A percentile compares a stretch with the other conserved stretches of the same genome.
Conservation (phyloP, 2,329 filamentous ascomycete species). For the Fusarium tuaranense region DNA sequence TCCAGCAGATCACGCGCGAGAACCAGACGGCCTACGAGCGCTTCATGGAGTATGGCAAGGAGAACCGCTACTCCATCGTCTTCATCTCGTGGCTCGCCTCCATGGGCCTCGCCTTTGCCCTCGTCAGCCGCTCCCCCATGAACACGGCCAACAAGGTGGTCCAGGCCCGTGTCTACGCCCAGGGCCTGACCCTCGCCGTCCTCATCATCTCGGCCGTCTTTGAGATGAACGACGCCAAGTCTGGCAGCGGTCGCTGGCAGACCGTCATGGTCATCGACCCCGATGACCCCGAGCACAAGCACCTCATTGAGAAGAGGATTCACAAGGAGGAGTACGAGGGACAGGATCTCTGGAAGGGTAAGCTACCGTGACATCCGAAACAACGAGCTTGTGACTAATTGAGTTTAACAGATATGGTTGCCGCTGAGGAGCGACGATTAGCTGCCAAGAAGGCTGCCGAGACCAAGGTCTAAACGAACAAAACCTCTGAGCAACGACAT, state of each 20-base stretch:
- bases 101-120: conserved; percentile 78
- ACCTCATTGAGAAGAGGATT: conserved; percentile 86
- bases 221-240: conserved; percentile 81
- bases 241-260: conserved; percentile 84
- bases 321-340: conserved; percentile 89
- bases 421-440: conserved; percentile 76
- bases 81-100: conserved; percentile 83
- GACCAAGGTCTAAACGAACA: conserved; percentile 36
- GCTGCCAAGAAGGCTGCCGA: conserved; percentile 52
- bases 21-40: conserved; percentile 69
- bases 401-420: conserved; percentile 76
- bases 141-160: conserved; percentile 87
- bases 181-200: conserved; percentile 87
- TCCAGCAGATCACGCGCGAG: conserved; percentile 65
- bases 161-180: conserved; percentile 93
- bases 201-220: conserved; percentile 85
- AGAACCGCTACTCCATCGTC: conserved; percentile 90
- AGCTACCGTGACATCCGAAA: conserved; percentile 42
- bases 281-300: conserved; percentile 84
- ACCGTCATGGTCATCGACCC: conserved; percentile 85
- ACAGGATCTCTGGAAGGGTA: conserved; percentile 93
- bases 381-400: conserved; percentile 17
- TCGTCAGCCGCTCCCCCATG: conserved; percentile 83
- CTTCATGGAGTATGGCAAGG: conserved; percentile 77
- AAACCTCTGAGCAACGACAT: not conserved